Base-by-base conservation (phyloP, 139 green algal genomes). In the Chlorella vulgaris region DNA sequence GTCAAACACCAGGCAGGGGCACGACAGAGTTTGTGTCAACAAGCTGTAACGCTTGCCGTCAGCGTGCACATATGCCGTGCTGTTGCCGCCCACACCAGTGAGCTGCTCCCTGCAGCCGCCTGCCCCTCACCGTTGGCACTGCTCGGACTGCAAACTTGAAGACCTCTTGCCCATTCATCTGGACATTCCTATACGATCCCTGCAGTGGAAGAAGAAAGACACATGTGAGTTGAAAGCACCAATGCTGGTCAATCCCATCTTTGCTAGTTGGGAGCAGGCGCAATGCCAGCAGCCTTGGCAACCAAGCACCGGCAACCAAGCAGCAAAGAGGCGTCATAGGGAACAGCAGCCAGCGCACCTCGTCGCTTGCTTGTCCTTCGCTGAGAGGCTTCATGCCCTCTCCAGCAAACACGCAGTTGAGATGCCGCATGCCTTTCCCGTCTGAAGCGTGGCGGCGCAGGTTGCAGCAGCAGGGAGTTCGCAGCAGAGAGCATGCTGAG, bases 141-240 rank as follows among this genome's bases (percentile, higher is more conserved):
- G 91, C 91, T 10, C 90, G 86, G 65, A 99, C 97, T 0, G 97
- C 97, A 92, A 99, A 99, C 90, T 97, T 97, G 91, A 98, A 99
- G 33, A 99, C 97, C 43, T 99, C 97, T 82, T 95, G 89, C 1
- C 96, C 96, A n/a, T 94, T 96, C 96, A 99, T 99, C 38, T 79
- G 10, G 24, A 98, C 84, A 86, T 98, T 98, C 73, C 58, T 40
- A 77, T 91, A 98, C 2, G 81, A 42, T 4, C 88, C 93, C 65
- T 87, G 70, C 31, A 61, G n/a, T n/a, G n/a, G n/a, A n/a, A n/a
- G n/a, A n/a, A n/a, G n/a, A n/a, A n/a, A n/a, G n/a, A n/a, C n/a
- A n/a, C n/a, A n/a, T n/a, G n/a, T n/a, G n/a, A n/a, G n/a, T n/a
- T n/a, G n/a, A n/a, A n/a, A n/a, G n/a, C n/a, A n/a, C n/a, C n/a